These are phyloP conservation scores for Leptographium flavum DNA, from an alignment of 2,329 filamentous ascomycete species.

Conservation along the genomic window DNA sequence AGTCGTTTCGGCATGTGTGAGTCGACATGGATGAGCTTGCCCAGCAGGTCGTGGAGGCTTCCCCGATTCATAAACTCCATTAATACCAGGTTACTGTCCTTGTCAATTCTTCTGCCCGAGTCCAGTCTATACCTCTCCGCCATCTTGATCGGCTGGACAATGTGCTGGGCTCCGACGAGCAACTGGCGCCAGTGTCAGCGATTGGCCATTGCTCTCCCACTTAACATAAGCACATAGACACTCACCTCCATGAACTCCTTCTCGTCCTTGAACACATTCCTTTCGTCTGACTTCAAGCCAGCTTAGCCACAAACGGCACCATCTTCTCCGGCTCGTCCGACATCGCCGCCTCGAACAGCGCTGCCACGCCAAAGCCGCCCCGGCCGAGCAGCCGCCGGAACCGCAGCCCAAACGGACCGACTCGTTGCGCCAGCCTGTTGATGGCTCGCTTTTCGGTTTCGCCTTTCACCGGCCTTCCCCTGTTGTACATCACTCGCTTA, in stretches of 20 bases:
- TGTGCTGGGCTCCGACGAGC: not conserved
- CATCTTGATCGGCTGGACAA: not conserved
- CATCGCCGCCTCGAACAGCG: not conserved
- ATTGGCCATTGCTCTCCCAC: no score
- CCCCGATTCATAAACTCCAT: slow-evolving; percentile 4
- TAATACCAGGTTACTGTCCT: not conserved
- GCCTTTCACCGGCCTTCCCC: no score
- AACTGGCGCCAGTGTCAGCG: not conserved
- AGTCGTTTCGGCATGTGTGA: not conserved
- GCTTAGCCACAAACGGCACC: not conserved
- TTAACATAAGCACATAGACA: no score
- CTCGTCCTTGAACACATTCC: not conserved
- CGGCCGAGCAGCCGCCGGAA: not conserved
- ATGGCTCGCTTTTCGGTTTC: no score
- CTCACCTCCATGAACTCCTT: not conserved
- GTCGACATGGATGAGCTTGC: not conserved
- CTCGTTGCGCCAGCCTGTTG: not conserved
- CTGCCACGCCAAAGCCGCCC: not conserved
- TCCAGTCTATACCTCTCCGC: no score
- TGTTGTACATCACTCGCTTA: no score
- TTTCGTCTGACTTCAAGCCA: not conserved
- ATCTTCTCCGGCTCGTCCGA: not conserved
- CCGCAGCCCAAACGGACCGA: not conserved
- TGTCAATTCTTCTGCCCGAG: no score
- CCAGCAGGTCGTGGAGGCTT: not conserved